Evolutionary conservation across 768 basidiomycete species (phyloP).

Genomic region (Neoboletus subvelutipes): DNA sequence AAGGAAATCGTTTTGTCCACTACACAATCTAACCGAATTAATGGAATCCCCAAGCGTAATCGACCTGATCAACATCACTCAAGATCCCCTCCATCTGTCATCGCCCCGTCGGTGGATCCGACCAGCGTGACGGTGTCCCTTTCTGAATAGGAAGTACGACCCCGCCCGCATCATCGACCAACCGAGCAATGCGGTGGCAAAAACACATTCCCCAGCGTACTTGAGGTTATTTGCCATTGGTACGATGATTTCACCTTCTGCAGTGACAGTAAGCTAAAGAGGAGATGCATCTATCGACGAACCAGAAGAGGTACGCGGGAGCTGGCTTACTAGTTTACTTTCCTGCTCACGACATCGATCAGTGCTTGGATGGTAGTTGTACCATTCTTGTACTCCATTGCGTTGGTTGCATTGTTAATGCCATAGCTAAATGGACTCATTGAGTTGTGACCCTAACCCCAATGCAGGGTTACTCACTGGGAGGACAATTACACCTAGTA

Average conservation of each 20-base stretch:
- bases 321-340: too few relatives aligned
- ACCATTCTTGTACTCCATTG: too few relatives aligned
- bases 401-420: too few relatives aligned
- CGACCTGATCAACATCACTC: slow-evolving; percentile 21
- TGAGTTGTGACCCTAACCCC: neutral
- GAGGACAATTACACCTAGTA: too few relatives aligned
- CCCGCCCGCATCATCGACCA: slow-evolving; percentile 32
- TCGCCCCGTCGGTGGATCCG: slow-evolving; percentile 22
- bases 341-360: too few relatives aligned
- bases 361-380: too few relatives aligned
- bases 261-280: slow-evolving; percentile 42
- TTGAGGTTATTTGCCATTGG: slow-evolving; percentile 44
- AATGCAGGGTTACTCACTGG: neutral
- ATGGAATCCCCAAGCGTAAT: slow-evolving; percentile 42
- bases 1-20: neutral
- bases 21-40: neutral
- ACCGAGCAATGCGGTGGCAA: slow-evolving; percentile 46
- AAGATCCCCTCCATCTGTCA: slow-evolving; percentile 22
- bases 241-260: slow-evolving; percentile 51
- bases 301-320: neutral
- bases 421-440: neutral
- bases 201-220: slow-evolving; percentile 50
- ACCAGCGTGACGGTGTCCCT: slow-evolving; percentile 39
- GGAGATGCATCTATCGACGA: neutral
- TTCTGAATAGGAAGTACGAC: slow-evolving; percentile 42